phyloP scores from a whole-genome alignment of 495 filamentous ascomycete species.

The Aspergillus heteromorphus region DNA sequence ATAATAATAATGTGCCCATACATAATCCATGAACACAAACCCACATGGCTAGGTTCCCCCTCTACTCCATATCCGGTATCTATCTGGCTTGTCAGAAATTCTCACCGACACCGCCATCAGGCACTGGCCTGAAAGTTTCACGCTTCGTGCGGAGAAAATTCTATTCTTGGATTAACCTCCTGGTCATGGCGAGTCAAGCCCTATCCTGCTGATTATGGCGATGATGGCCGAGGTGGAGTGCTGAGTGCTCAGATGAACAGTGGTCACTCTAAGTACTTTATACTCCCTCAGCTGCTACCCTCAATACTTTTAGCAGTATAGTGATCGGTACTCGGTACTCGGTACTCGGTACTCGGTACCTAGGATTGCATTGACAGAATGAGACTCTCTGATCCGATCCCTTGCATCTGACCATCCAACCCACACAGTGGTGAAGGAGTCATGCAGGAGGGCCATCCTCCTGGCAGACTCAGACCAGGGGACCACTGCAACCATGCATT shows the following conservation, averaged over 20 bases:
- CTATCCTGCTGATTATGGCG: neutral
- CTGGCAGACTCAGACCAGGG: no score
- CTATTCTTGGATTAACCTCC: neutral
- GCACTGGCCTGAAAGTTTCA: neutral
- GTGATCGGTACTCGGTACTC: neutral
- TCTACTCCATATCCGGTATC: no score
- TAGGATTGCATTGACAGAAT: neutral
- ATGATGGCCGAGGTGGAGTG: no score
- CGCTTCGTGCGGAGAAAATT: constrained; percentile 1
- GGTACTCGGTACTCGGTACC: neutral
- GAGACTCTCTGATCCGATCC: neutral
- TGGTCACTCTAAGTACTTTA: no score
- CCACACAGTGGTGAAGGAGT: no score
- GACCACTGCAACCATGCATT: neutral
- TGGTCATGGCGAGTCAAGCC: neutral
- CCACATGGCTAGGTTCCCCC: no score
- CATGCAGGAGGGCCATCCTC: neutral
- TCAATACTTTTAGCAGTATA: no score
- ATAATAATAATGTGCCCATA: no score
- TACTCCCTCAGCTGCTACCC: no score
- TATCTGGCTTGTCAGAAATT: constrained; percentile 1
- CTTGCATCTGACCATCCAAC: neutral
- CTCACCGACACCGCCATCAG: constrained; percentile 1
- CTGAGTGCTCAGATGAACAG: no score
- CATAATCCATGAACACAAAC: no score